Evolutionary conservation across 2,329 filamentous ascomycete species (phyloP).

Genomic region (Paracorniculantispora psalliotae): DNA sequence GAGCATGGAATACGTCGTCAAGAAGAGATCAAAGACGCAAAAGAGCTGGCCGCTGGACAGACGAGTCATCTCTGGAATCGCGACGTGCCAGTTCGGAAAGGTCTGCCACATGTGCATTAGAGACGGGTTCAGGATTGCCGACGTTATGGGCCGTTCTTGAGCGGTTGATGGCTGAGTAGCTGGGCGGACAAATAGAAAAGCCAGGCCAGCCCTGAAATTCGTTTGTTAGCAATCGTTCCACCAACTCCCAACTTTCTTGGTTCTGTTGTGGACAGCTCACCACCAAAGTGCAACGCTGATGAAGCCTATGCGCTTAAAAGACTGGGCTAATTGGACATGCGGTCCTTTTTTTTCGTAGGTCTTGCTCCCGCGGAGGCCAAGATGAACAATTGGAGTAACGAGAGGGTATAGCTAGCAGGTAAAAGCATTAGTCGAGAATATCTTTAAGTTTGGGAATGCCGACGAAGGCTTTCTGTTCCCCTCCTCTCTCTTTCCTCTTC

Average conservation of each 20-base stretch:
- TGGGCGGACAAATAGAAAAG: background rate
- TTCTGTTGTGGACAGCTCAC: too few relatives aligned
- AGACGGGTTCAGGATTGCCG: background rate
- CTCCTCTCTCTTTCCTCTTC: too few relatives aligned
- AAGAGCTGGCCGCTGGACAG: background rate
- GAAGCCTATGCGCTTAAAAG: background rate
- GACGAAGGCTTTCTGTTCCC: too few relatives aligned
- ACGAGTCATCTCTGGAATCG: background rate
- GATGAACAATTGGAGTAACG: too few relatives aligned
- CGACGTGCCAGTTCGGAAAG: background rate
- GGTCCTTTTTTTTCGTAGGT: background rate
- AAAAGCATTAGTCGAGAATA: too few relatives aligned
- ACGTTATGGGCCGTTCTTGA: too few relatives aligned
- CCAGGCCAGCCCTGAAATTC: background rate
- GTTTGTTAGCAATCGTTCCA: too few relatives aligned
- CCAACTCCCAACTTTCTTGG: too few relatives aligned
- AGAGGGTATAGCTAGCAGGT: too few relatives aligned
- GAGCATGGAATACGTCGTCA: background rate
- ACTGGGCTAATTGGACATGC: background rate
- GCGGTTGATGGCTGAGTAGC: background rate
- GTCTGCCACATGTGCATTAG: background rate
- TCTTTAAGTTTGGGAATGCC: too few relatives aligned
- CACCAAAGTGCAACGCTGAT: background rate
- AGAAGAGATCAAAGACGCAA: background rate
- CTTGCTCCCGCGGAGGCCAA: too few relatives aligned